Conservation (phyloP, 805 yeast genomes). For the Vanderwaltozyma tropicalis region DNA sequence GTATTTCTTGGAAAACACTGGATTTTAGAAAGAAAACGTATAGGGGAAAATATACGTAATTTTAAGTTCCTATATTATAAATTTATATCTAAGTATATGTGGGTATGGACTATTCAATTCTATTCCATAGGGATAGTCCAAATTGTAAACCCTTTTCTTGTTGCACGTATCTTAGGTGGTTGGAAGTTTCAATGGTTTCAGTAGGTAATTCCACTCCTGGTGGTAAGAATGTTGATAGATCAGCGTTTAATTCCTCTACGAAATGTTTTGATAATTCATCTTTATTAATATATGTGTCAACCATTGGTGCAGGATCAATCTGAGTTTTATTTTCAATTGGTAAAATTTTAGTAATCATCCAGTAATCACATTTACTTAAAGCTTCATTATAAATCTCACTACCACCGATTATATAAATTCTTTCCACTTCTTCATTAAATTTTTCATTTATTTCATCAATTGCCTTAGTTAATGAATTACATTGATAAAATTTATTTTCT, state of each 20-base stretch:
- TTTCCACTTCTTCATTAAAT: slow-evolving; percentile 31
- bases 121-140: slow-evolving; percentile 52
- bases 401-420: slow-evolving; percentile 84
- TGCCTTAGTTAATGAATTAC: slow-evolving; percentile 38
- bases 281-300: slow-evolving; percentile 63
- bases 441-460: slow-evolving; percentile 22
- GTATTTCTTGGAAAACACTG: too few relatives aligned
- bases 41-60: too few relatives aligned
- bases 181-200: slow-evolving; percentile 6
- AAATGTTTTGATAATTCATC: slow-evolving; percentile 9
- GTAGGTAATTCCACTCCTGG: slow-evolving; percentile 22
- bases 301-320: slow-evolving; percentile 30
- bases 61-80: too few relatives aligned
- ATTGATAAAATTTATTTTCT: slow-evolving; percentile 13
- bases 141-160: slow-evolving; percentile 45
- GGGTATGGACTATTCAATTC: slow-evolving; percentile 5
- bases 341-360: slow-evolving; percentile 61
- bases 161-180: slow-evolving; percentile 24
- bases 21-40: too few relatives aligned
- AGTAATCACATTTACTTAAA: slow-evolving; percentile 36
- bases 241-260: slow-evolving; percentile 15
- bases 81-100: not conserved
- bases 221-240: slow-evolving; percentile 32
- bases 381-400: slow-evolving; percentile 69
- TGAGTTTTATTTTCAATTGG: slow-evolving; percentile 18